Evolutionary conservation across 1,284 basidiomycete genomes (phyloP), one percentile per base, ranked within the genome.

Genomic region (Psilocybe mexicana): DNA sequence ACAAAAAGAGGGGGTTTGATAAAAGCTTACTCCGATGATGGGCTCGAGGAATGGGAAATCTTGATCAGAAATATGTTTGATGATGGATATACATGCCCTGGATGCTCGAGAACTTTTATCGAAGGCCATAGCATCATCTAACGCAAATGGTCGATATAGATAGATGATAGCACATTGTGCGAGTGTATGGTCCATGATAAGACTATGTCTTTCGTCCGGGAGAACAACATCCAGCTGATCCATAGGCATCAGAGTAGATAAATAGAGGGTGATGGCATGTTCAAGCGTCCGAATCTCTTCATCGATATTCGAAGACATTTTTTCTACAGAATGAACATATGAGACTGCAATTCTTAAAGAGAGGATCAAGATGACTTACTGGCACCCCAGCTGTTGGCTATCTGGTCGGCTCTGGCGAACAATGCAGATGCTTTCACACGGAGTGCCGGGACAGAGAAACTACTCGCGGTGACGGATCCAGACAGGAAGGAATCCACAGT

Each of bases 401-500:
- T 70, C 54, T 78, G 74, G 61, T 85, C 80, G 35, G 88, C 87
- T 44, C 81, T 83, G 57, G 88, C 80, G 65, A 87, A 87, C 24
- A 92, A 76, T 12, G 87, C 81, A n/a, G 89, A 85, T 8, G 87
- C 87, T 72, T 92, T 92, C 47, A 81, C 85, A 62, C 87, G 84
- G 58, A 89, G 71, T 5, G 88, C 85, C 30, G 77, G 73, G 38
- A 79, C 77, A 5, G 87, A 85, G 69, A 86, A 89, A 23, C 85
- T 82, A 51, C 77, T 79, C 38, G 76, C 73, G 5, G 81, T 76
- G 38, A 82, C 73, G 55, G 82, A 81, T 38, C 80, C 85, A 57
- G 83, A 76, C 55, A 90, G 78, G 72, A 90, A 90, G 43, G 80
- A 74, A 56, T 78, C 79, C 55, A 84, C 79, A 8, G 86, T 87